Percentiles rank a stretch among this genome's conserved stretches.
These are phyloP conservation scores for Angophora floribunda DNA, from an alignment of 345 rosid genomes.

Conservation along the genomic window DNA sequence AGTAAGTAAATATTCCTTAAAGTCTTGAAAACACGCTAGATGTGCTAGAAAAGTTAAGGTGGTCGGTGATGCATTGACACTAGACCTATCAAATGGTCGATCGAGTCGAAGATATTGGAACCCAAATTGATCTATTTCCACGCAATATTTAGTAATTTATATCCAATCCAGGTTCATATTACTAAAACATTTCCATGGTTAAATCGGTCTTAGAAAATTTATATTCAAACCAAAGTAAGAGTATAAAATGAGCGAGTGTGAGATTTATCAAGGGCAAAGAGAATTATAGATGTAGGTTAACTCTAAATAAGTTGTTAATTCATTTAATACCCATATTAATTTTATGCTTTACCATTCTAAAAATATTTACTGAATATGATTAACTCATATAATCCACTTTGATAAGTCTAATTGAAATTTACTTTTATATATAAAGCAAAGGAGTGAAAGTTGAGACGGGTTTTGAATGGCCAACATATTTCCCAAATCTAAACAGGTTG, in stretches of 20 bases:
- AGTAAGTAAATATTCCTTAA: background rate
- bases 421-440: background rate
- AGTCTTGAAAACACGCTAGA: background rate
- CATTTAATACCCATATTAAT: background rate
- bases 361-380: background rate
- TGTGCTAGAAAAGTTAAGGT: background rate
- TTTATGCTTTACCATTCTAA: background rate
- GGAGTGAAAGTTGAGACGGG: background rate
- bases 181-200: background rate
- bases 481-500: background rate
- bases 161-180: fast-evolving
- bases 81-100: fast-evolving
- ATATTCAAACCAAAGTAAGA: background rate
- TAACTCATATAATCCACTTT: background rate
- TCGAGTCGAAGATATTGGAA: too few relatives aligned
- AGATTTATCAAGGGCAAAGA: background rate
- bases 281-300: background rate
- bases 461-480: background rate
- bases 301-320: background rate
- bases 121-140: background rate
- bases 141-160: background rate
- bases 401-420: background rate
- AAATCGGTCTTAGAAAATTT: background rate
- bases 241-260: background rate
- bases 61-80: background rate